phyloP scores from a whole-genome alignment of 441 rosid species.

The Populus hybrid region DNA sequence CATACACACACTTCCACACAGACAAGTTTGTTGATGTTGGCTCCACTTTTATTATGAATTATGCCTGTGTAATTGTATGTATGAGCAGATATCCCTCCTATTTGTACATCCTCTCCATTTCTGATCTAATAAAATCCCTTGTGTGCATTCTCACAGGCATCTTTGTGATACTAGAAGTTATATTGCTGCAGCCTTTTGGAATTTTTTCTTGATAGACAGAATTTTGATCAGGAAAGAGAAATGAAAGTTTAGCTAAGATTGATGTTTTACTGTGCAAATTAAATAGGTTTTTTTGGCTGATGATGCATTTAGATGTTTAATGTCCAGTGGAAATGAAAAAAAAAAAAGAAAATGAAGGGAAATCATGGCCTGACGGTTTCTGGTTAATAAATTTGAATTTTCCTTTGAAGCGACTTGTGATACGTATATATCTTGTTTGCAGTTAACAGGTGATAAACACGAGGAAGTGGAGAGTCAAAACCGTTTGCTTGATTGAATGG shows the following conservation, averaged over 20 bases:
- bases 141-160: neutral
- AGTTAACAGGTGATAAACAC: slow-evolving; percentile 85
- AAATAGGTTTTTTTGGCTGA: neutral
- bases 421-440: slow-evolving; percentile 11
- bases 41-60: too few relatives aligned
- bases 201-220: too few relatives aligned
- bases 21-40: too few relatives aligned
- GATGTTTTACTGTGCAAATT: neutral
- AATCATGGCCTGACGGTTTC: neutral
- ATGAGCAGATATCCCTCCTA: too few relatives aligned
- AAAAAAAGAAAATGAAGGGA: too few relatives aligned
- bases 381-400: neutral
- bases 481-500: slow-evolving; percentile 71
- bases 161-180: neutral
- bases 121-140: too few relatives aligned
- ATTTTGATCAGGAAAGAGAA: too few relatives aligned
- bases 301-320: neutral
- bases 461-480: slow-evolving; percentile 85
- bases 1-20: too few relatives aligned
- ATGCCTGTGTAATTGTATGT: too few relatives aligned
- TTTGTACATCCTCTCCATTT: too few relatives aligned
- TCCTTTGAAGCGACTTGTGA: neutral
- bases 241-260: too few relatives aligned
- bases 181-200: neutral
- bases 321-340: neutral